Conservation (phyloP, 306 rosid species). For the Inga oerstediana region DNA sequence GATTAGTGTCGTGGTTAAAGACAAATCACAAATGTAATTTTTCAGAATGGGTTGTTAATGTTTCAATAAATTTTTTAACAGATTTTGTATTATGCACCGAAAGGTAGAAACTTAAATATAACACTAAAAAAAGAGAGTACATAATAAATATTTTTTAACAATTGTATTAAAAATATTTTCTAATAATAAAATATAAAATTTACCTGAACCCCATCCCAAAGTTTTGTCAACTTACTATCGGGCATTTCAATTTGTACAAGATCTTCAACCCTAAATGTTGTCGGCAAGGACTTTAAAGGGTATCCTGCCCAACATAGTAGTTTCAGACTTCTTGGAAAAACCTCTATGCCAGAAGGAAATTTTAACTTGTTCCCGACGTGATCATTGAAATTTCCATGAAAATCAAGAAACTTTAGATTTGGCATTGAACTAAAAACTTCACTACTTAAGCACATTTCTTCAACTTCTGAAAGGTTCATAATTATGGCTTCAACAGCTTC, state of each 20-base stretch:
- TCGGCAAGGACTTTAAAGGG: neutral
- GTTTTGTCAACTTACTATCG: too few species aligned
- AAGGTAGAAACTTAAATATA: too few species aligned
- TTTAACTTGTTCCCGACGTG: neutral
- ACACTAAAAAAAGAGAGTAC: too few species aligned
- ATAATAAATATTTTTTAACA: too few species aligned
- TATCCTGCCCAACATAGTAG: neutral
- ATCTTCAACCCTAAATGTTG: neutral
- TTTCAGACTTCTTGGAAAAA: neutral
- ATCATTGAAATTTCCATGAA: neutral
- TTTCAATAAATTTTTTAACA: too few species aligned
- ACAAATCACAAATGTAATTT: neutral
- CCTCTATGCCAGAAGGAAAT: neutral
- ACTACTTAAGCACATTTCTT: neutral
- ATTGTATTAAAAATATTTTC: neutral
- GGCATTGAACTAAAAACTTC: neutral
- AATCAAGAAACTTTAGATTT: neutral
- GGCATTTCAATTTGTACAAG: neutral
- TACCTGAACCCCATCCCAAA: constrained; percentile 23
- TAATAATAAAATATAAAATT: neutral
- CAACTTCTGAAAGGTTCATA: too few species aligned
- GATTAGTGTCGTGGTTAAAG: neutral
- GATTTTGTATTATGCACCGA: neutral
- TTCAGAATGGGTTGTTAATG: too few species aligned
- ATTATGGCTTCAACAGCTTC: neutral